These are phyloP conservation scores for Xylaria sp. DNA, from an alignment of 2,329 filamentous ascomycete species.

Conservation along the genomic window DNA sequence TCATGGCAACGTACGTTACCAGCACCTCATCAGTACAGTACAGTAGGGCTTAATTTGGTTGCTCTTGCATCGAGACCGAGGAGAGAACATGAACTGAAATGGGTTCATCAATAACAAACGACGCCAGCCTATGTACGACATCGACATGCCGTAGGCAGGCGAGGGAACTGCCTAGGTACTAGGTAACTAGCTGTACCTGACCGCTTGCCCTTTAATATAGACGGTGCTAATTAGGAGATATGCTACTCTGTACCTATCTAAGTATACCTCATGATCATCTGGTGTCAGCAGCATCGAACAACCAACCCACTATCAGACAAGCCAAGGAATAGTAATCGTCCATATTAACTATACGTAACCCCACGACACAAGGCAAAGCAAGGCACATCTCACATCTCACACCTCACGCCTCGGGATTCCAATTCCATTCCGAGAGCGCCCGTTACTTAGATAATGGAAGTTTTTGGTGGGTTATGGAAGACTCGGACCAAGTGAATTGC, in stretches of 20 bases:
- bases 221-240: neutral
- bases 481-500: neutral
- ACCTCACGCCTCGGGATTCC: slow-evolving; percentile 14
- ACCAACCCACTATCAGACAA: slow-evolving; percentile 13
- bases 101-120: neutral
- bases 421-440: slow-evolving; percentile 4
- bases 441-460: neutral
- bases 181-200: too few relatives aligned
- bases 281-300: slow-evolving; percentile 20
- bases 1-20: neutral
- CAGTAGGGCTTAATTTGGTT: neutral
- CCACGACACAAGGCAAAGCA: slow-evolving; percentile 6
- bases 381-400: too few relatives aligned
- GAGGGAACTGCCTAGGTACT: too few relatives aligned
- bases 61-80: too few relatives aligned
- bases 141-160: too few relatives aligned
- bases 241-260: slow-evolving; percentile 2
- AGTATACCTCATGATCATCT: slow-evolving; percentile 14
- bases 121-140: too few relatives aligned
- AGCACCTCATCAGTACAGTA: neutral
- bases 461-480: neutral
- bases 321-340: slow-evolving; percentile 27
- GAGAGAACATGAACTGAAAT: neutral
- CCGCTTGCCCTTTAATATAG: neutral
- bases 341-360: slow-evolving; percentile 1